These are phyloP conservation scores for Eucalyptus polyanthemos DNA, from an alignment of 345 rosid genomes.

Conservation along the genomic window DNA sequence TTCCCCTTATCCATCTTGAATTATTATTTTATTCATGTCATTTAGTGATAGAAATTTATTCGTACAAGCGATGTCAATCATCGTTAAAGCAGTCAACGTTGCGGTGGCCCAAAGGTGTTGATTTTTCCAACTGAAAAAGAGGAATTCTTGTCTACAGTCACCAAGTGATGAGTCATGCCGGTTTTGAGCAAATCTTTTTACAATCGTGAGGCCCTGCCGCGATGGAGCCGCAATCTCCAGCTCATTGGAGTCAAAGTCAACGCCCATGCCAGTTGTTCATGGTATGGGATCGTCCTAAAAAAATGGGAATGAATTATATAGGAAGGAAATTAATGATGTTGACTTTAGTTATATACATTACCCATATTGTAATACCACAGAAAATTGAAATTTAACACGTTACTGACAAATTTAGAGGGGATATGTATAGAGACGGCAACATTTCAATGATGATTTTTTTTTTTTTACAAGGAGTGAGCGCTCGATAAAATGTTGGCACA, in stretches of 20 bases:
- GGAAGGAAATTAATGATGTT: neutral
- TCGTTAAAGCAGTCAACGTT: neutral
- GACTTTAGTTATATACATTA: neutral
- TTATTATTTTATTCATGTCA: neutral
- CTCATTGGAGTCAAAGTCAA: neutral
- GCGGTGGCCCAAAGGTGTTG: neutral
- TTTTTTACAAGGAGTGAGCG: rapidly evolving
- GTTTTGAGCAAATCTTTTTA: neutral
- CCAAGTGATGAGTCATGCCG: neutral
- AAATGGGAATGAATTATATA: neutral
- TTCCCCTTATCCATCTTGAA: neutral
- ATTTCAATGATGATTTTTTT: neutral
- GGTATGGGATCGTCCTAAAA: neutral
- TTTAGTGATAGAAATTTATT: neutral
- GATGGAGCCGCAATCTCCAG: neutral
- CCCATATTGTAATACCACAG: neutral
- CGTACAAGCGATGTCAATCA: neutral
- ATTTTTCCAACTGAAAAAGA: neutral
- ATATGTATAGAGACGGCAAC: neutral
- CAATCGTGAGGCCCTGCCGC: neutral
- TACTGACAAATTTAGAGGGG: too few species aligned
- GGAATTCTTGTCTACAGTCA: neutral
- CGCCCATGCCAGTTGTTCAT: neutral
- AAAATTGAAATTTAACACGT: too few species aligned
- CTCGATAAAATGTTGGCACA: neutral